These are phyloP conservation scores for Luffa aegyptiaca DNA, from an alignment of 306 rosid genomes.

Conservation along the genomic window DNA sequence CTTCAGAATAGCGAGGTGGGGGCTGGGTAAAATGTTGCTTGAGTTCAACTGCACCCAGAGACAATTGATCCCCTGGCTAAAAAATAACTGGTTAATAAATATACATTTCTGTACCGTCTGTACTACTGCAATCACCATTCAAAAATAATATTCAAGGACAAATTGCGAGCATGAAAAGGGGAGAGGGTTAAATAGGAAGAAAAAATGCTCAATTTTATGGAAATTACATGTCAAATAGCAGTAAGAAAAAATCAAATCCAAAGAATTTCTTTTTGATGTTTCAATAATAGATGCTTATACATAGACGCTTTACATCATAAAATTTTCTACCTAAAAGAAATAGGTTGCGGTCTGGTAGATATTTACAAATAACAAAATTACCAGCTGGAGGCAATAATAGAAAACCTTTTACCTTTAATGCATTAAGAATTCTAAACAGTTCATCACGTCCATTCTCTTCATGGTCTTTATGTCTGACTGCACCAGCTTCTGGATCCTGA, in stretches of 20 bases:
- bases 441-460: constrained; percentile 34
- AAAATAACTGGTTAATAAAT: constrained; percentile 26
- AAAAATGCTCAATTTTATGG: neutral
- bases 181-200: neutral
- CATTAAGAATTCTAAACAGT: constrained; percentile 39
- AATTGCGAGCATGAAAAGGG: neutral
- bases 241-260: neutral
- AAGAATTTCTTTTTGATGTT: neutral
- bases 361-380: neutral
- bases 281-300: neutral
- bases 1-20: constrained; percentile 81
- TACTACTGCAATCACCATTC: constrained; percentile 1
- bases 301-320: neutral
- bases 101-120: neutral
- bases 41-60: constrained; percentile 39
- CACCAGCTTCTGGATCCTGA: constrained; percentile 58
- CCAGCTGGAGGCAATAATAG: neutral
- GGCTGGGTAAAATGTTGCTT: constrained; percentile 79
- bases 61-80: constrained; percentile 54
- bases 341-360: neutral
- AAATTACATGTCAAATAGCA: neutral
- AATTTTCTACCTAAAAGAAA: neutral
- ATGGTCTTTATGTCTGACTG: constrained; percentile 38
- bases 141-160: neutral
- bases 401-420: constrained; percentile 47